Evolutionary conservation across 2,329 filamentous ascomycete genomes (phyloP).

Genomic region (Thermoascus crustaceus): DNA sequence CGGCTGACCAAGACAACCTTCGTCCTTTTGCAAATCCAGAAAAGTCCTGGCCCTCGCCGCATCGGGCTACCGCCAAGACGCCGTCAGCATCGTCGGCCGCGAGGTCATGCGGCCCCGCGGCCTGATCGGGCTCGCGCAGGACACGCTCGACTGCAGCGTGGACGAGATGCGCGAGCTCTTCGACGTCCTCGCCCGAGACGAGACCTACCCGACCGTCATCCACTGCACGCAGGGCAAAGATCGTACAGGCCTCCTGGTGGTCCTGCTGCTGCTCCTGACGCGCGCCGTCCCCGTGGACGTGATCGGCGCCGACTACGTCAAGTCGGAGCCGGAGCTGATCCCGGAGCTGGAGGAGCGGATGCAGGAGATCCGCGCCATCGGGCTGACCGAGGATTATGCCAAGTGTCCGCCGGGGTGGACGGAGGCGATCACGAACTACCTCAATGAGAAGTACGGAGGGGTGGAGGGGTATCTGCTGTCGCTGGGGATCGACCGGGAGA

Average conservation of each 20-base stretch:
- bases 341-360: constrained; percentile 56
- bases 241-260: constrained; percentile 63
- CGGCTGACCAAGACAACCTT: not conserved
- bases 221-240: constrained; percentile 92
- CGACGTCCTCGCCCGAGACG: constrained; percentile 48
- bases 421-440: constrained; percentile 47
- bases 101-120: constrained; percentile 67
- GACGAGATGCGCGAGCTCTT: constrained; percentile 62
- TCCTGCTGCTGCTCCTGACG: constrained; percentile 60
- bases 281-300: constrained; percentile 46
- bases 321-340: constrained; percentile 54
- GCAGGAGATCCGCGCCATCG: constrained; percentile 60
- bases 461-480: constrained; percentile 55
- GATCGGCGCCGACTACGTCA: constrained; percentile 63
- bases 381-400: constrained; percentile 65
- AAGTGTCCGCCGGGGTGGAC: constrained; percentile 59
- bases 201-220: constrained; percentile 57
- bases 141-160: constrained; percentile 61
- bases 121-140: constrained; percentile 59
- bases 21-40: constrained; percentile 22
- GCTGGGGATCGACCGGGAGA: constrained; percentile 49
- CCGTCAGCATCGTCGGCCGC: constrained; percentile 59
- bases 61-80: constrained; percentile 59
- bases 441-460: constrained; percentile 57
- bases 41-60: constrained; percentile 57